Percentiles rank a stretch among this genome's conserved stretches.
phyloP scores from a whole-genome alignment of 1,284 basidiomycete genomes.

The Gomphus bonarii region DNA sequence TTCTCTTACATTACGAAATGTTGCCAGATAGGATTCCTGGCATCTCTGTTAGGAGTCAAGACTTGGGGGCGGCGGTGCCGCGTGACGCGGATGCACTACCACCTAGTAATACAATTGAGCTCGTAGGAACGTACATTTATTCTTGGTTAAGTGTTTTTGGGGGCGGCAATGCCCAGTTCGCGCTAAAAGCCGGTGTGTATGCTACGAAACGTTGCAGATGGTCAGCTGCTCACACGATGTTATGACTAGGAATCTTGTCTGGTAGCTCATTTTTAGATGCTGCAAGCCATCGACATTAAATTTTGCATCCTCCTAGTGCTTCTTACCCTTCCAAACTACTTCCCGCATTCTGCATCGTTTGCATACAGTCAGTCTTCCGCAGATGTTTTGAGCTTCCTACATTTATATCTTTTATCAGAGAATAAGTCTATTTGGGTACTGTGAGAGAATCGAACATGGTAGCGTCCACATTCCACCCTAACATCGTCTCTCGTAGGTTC shows the following conservation, averaged over 20 bases:
- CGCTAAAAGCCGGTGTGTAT: conserved; percentile 60
- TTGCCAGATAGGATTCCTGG: conserved; percentile 48
- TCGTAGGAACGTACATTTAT: conserved; percentile 37
- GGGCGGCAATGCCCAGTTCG: conserved; percentile 59
- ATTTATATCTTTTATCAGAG: conserved; percentile 12
- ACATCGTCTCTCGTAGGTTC: conserved; percentile 30
- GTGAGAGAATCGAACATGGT: conserved; percentile 16
- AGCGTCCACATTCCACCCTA: background rate
- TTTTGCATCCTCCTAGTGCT: conserved; percentile 29
- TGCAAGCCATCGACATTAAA: background rate
- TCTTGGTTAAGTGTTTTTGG: conserved; percentile 28
- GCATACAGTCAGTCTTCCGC: conserved; percentile 41
- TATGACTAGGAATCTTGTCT: conserved; percentile 30
- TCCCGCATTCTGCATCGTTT: conserved; percentile 44
- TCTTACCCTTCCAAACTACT: conserved; percentile 48
- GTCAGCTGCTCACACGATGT: conserved; percentile 22
- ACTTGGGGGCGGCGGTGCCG: conserved; percentile 43
- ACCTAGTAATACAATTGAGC: conserved; percentile 47
- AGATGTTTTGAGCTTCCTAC: background rate
- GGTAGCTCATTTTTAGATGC: background rate
- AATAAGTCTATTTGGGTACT: conserved; percentile 29
- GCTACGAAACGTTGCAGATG: background rate
- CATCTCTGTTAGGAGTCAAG: conserved; percentile 26
- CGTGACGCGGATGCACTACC: conserved; percentile 72
- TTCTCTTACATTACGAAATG: no score